Conservation (phyloP, 148 eudicot genomes). For the Pouteria glomerata region DNA sequence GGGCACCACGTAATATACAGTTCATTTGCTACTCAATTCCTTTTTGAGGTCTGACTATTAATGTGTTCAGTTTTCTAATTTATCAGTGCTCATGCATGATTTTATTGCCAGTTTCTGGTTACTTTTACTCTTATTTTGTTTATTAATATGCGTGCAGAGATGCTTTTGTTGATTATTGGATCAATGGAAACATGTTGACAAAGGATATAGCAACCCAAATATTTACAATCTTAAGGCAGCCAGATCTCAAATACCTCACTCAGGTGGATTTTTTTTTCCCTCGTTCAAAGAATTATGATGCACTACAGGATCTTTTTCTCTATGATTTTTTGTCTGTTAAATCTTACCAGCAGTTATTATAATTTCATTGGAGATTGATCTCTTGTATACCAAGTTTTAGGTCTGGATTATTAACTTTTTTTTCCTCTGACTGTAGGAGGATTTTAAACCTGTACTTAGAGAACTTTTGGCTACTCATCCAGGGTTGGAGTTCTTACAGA, state of each 20-base stretch:
- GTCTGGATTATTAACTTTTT: neutral
- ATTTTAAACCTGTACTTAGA: slow-evolving; percentile 81
- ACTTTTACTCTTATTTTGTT: slow-evolving; percentile 6
- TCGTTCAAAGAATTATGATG: slow-evolving; percentile 2
- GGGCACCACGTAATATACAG: neutral
- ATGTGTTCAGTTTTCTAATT: neutral
- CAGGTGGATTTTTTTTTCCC: slow-evolving; percentile 42
- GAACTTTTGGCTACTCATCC: slow-evolving; percentile 96
- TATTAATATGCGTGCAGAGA: slow-evolving; percentile 44
- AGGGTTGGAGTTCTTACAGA: slow-evolving; percentile 86
- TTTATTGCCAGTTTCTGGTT: neutral
- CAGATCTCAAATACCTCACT: slow-evolving; percentile 51
- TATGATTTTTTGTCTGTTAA: too few relatives aligned
- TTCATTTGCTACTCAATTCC: neutral
- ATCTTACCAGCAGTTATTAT: too few relatives aligned
- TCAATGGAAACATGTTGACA: slow-evolving; percentile 79
- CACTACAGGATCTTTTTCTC: neutral
- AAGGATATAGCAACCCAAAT: slow-evolving; percentile 74
- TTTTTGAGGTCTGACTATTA: neutral
- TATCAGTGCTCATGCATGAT: neutral
- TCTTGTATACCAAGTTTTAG: neutral
- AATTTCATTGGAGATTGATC: neutral
- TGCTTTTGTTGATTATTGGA: slow-evolving; percentile 93
- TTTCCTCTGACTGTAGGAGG: slow-evolving; percentile 42
- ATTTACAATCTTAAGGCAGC: slow-evolving; percentile 73